A percentile compares a stretch with the other conserved stretches of the same genome.
Conservation (phyloP, 495 filamentous ascomycete genomes). For the Arthonia radiata region DNA sequence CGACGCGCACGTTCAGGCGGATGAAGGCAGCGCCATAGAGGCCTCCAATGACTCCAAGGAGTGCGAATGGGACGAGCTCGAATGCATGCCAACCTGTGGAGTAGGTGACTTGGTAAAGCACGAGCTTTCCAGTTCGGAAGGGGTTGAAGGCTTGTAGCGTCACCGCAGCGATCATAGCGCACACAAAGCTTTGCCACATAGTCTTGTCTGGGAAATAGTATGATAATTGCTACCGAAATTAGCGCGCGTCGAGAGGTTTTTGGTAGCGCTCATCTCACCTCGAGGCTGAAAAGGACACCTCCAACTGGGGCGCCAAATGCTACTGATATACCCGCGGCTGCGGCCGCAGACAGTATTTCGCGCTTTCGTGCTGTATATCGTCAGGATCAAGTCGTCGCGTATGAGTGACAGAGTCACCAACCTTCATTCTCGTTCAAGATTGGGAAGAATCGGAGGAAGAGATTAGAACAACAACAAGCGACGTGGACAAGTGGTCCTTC, state of each 20-base stretch:
- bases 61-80: conserved; percentile 67
- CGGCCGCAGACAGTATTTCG: conserved; percentile 83
- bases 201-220: conserved; percentile 99
- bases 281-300: conserved; percentile 75
- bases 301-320: conserved; percentile 95
- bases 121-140: conserved; percentile 86
- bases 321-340: conserved; percentile 85
- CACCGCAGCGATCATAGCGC: conserved; percentile 91
- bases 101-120: conserved; percentile 91
- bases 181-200: conserved; percentile 99
- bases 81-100: conserved; percentile 83
- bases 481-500: conserved; percentile 95
- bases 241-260: conserved; percentile 2
- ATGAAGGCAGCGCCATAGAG: conserved; percentile 89
- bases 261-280: conserved; percentile 26
- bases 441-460: conserved; percentile 77
- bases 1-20: conserved; percentile 72
- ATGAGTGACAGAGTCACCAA: conserved; percentile 10
- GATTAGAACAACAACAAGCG: conserved; percentile 87
- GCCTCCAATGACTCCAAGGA: conserved; percentile 75
- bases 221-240: conserved; percentile 40
- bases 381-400: conserved; percentile 3
- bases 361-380: conserved; percentile 52
- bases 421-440: conserved; percentile 76
- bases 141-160: conserved; percentile 82